Evolutionary conservation across 2,329 filamentous ascomycete species (phyloP).

Genomic region (Capronia coronata): DNA sequence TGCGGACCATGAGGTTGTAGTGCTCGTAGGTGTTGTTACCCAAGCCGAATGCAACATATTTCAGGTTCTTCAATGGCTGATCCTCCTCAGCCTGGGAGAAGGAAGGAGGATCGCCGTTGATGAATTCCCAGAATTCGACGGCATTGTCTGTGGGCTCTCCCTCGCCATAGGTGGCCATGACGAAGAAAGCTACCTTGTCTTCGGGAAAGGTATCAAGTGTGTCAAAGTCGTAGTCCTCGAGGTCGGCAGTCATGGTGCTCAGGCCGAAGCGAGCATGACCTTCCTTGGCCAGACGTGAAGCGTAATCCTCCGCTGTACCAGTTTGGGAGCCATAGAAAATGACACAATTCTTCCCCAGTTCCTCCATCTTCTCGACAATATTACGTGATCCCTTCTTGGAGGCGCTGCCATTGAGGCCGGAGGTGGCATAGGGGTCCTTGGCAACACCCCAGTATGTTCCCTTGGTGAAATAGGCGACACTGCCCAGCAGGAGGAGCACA

Average conservation of each 20-base stretch:
- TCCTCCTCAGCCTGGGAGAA: constrained; percentile 61
- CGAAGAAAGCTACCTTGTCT: constrained; percentile 90
- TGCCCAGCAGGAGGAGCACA: constrained; percentile 73
- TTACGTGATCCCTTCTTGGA: constrained; percentile 77
- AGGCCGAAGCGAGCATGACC: constrained; percentile 92
- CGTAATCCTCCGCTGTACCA: constrained; percentile 96
- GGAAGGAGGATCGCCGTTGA: constrained; percentile 69
- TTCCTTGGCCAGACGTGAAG: constrained; percentile 91
- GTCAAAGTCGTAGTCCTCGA: constrained; percentile 96
- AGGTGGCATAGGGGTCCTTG: constrained; percentile 80
- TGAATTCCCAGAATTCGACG: constrained; percentile 97
- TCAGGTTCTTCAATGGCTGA: constrained; percentile 70
- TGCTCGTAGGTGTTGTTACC: constrained; percentile 99
- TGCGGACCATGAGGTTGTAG: constrained; percentile 97
- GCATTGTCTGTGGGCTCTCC: constrained; percentile 98
- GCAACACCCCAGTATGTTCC: constrained; percentile 84
- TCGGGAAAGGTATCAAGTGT: constrained; percentile 81
- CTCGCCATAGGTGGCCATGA: constrained; percentile 95
- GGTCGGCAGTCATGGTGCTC: constrained; percentile 95
- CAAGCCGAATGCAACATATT: constrained; percentile 90
- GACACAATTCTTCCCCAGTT: constrained; percentile 92
- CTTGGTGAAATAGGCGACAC: constrained; percentile 94
- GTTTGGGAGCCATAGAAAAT: constrained; percentile 99
- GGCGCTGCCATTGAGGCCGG: constrained; percentile 62
- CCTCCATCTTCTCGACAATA: constrained; percentile 92